Evolutionary conservation across 2,329 filamentous ascomycete species (phyloP), one percentile per base, ranked within the genome.

Genomic region (Mycosphaerella sp.): DNA sequence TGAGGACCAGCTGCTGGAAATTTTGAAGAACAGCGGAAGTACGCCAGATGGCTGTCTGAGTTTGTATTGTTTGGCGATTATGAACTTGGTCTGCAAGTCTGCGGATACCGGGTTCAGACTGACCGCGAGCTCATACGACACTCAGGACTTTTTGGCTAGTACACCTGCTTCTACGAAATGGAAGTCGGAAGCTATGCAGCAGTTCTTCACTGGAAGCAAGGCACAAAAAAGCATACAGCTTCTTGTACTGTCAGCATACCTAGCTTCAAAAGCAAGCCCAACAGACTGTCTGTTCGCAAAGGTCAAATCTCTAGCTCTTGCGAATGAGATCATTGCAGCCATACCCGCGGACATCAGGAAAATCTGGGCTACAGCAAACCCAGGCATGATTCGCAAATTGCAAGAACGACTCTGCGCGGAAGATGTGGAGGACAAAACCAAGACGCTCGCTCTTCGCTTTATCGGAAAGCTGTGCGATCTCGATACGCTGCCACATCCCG

Each of bases 31-130:
- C 44, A 62, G 54, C 40, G 41, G 56, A 44, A 50, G 56, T 50
- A 44, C 55, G 4, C 27, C 59, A 32, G 63, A 68, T 35, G 61
- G 67, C 25, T 62, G 62, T 39, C 50, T 68, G 7, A 64, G 59
- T 10, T 55, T 71, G 8, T 62, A 68, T 44, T 70, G 69, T 50
- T 56, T 71, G 13, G 63, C 64, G 0, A 68, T 70, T 52, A 68
- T 70, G 62, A 63, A 64, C 14, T 55, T 60, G 8, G 59, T 67
- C 34, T 52, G 57, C 32, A 54, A 39, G 3, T 60, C 60, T 18
- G 41, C 57, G 2, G 60, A 63, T 7, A 57, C 61, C 1, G 50
- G 59, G 4, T 55, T 53, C 10, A 41, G 50, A n/a, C 44, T 56
- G 13, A 60, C 58, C 1, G 41, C 47, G n/a, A 62, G 58, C 45